Percentiles rank a stretch among this genome's conserved stretches.
These are phyloP conservation scores for Quillaja saponaria DNA, from an alignment of 306 rosid species.

Conservation along the genomic window DNA sequence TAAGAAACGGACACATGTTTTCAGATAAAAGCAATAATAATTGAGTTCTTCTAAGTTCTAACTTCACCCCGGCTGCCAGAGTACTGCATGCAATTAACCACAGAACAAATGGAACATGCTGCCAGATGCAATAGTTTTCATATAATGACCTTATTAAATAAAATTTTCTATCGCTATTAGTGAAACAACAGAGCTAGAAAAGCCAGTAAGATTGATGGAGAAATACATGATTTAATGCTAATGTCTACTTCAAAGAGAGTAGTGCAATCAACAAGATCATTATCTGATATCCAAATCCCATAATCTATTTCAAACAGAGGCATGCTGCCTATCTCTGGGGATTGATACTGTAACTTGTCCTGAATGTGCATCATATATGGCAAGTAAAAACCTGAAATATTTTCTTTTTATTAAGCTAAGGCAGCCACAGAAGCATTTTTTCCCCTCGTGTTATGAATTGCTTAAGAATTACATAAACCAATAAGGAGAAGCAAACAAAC, in stretches of 20 bases:
- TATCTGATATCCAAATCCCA: no score
- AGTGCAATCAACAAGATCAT: no score
- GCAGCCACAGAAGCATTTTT: not conserved
- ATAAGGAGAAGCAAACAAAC: not conserved
- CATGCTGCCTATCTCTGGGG: no score
- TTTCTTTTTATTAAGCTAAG: not conserved
- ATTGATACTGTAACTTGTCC: not conserved
- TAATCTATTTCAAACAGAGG: no score
- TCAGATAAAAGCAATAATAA: conserved; percentile 38
- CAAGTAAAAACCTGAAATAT: not conserved
- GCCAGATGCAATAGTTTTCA: conserved; percentile 23
- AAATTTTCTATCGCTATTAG: no score
- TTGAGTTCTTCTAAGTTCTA: conserved; percentile 36
- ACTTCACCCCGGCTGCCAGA: conserved; percentile 26
- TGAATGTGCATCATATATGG: not conserved
- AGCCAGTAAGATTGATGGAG: not conserved
- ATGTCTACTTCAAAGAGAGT: no score
- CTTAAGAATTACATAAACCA: not conserved
- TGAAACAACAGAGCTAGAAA: conserved; percentile 12
- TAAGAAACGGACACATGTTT: conserved; percentile 39
- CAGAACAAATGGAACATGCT: conserved; percentile 25
- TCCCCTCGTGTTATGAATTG: not conserved
- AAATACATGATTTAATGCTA: no score
- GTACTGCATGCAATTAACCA: conserved; percentile 28
- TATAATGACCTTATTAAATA: conserved; percentile 12